Conservation (phyloP, 2,329 filamentous ascomycete genomes). For the Sarocladium strictum region DNA sequence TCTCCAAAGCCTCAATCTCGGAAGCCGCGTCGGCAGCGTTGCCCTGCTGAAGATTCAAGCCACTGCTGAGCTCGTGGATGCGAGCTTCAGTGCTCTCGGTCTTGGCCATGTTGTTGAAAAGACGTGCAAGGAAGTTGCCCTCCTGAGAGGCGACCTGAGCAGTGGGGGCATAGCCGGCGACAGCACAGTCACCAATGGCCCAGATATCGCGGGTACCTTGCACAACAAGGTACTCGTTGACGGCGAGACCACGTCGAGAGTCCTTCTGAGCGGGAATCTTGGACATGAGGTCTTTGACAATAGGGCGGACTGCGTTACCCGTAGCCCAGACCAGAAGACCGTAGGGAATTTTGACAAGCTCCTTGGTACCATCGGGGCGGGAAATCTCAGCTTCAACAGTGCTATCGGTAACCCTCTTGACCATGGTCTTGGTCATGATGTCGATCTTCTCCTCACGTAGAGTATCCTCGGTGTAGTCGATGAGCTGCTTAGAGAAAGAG, state of each 20-base stretch:
- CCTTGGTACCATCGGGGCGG: constrained; percentile 78
- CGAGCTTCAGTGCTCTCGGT: constrained; percentile 75
- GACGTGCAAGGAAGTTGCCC: constrained; percentile 85
- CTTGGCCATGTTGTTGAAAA: constrained; percentile 99
- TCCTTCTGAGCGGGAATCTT: constrained; percentile 93
- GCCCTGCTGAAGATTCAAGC: constrained; percentile 50
- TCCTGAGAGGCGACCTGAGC: constrained; percentile 96
- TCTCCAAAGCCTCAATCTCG: constrained; percentile 82
- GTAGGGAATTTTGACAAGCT: constrained; percentile 77
- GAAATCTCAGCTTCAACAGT: constrained; percentile 85
- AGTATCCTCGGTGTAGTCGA: constrained; percentile 98
- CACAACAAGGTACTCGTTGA: constrained; percentile 98
- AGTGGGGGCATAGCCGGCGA: constrained; percentile 95
- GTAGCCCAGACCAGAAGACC: constrained; percentile 98
- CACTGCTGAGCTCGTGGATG: constrained; percentile 62
- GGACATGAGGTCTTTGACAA: constrained; percentile 85
- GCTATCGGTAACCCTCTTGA: constrained; percentile 93
- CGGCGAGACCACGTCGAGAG: constrained; percentile 86
- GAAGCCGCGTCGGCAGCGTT: constrained; percentile 62
- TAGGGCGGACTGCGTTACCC: constrained; percentile 84
- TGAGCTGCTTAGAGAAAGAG: constrained; percentile 98
- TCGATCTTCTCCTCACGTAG: constrained; percentile 98
- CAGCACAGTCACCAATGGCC: constrained; percentile 95
- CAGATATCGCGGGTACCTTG: constrained; percentile 96
- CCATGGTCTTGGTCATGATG: constrained; percentile 98